Conservation (phyloP, 345 rosid genomes). For the Aquilaria yunnanensis region DNA sequence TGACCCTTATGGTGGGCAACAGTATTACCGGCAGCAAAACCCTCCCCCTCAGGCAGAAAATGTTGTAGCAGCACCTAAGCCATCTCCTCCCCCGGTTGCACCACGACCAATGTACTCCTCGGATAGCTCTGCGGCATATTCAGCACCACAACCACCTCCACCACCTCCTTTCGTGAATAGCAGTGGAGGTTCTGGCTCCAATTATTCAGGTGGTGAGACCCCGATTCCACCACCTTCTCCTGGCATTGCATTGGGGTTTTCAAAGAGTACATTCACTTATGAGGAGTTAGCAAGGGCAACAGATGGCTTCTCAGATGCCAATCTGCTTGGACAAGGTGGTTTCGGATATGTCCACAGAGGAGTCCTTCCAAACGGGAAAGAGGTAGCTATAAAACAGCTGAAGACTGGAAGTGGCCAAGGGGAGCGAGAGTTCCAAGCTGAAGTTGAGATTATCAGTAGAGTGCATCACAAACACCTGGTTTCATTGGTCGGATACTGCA, state of each 20-base stretch:
- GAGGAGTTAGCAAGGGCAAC: conserved; percentile 60
- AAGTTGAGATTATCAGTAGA: conserved; percentile 64
- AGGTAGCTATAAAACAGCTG: conserved; percentile 59
- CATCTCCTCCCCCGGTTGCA: conserved; percentile 27
- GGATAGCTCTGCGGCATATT: background rate
- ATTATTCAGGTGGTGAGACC: conserved; percentile 42
- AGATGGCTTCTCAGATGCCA: conserved; percentile 54
- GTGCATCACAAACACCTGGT: conserved; percentile 71
- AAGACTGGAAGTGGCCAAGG: conserved; percentile 63
- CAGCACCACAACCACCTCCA: conserved; percentile 28
- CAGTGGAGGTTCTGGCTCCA: conserved; percentile 63
- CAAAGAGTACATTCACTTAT: conserved; percentile 59
- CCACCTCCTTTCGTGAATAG: conserved; percentile 42
- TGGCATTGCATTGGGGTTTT: conserved; percentile 44
- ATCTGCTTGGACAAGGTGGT: conserved; percentile 69
- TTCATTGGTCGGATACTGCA: conserved; percentile 68
- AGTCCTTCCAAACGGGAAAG: conserved; percentile 54
- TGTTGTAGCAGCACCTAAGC: conserved; percentile 20
- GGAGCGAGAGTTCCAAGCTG: conserved; percentile 63
- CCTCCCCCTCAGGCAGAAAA: conserved; percentile 41
- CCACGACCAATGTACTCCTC: conserved; percentile 24
- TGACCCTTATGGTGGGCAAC: conserved; percentile 48
- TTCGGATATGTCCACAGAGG: conserved; percentile 70
- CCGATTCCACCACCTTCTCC: conserved; percentile 66
- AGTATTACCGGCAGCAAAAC: conserved; percentile 62